Base-by-base conservation (phyloP, 2,329 filamentous ascomycete genomes). In the Diplodia sapinea region DNA sequence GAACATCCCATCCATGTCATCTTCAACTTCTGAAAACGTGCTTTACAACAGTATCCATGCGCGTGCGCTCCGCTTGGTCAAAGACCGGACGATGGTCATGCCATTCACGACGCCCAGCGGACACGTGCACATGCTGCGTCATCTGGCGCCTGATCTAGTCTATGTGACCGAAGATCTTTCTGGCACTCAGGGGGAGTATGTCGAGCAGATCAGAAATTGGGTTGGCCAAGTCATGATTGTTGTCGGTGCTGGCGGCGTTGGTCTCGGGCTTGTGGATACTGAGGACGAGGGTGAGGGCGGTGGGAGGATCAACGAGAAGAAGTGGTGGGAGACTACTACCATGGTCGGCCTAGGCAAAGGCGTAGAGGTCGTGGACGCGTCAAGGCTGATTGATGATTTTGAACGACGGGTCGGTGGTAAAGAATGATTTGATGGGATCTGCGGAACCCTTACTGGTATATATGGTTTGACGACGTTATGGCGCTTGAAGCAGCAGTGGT, bases 151-250 rank as follows among this genome's bases (percentile, higher is more conserved):
- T 0, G 91, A 96, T 68, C 83, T 94, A 31, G 88, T 97, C 40
- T 98, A 98, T 75, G 85, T 97, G 12, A 91, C 96, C 74, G 92
- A 95, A 74, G 92, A 91, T 2, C 86, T 97, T 31, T 87, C 90
- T 54, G 94, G 94, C 7, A 82, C 87, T 2, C 86, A 91, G 49
- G 94, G 94, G 33, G 86, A 87, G 69, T 84, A 89, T 33, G 88
- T 97, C 31, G 89, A 88, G 23, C 91, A 91, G 66, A 82, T 82
- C 29, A 52, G 56, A 26, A 82, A 82, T 26, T 90, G 87, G 88
- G 87, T 89, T 8, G 83, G 86, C 23, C 85, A 88, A 71, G 85
- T 87, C 1, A 80, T 87, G 15, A 82, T 89, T 4, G 86, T 89
- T 2, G 85, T 88, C 61, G 82, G 83, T 69, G 81, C 79, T 15